Evolutionary conservation across 2,329 filamentous ascomycete species (phyloP), one percentile per base, ranked within the genome.

Genomic region (Colletotrichum orbiculare): DNA sequence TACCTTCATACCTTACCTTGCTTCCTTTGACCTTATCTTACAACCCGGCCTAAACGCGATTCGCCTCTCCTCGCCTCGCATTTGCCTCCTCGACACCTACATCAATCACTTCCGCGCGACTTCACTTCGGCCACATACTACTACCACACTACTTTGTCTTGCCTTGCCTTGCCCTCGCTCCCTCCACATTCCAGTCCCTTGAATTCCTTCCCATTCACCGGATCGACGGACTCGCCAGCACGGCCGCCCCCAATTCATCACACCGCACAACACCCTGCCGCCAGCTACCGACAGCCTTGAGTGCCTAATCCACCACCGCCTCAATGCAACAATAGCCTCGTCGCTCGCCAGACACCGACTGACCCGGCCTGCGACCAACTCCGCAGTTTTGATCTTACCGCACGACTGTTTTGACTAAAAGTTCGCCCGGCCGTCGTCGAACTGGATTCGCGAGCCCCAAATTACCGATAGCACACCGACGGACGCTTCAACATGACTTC

Each of bases 401-500:
- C 48, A 50, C 43, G 35, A 15, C 54, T 52, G 45, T 13, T 53
- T 43, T 53, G 15, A 62, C 25, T 38, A 55, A 37, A 62, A 48
- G 10, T 11, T 34, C 43, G 41, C 33, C 33, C 48, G 43, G 38
- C 43, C 53, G 39, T 42, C 63, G 54, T 62, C 57, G 63, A 62
- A 50, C 58, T 66, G 56, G 66, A 66, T 66, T 67, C 66, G n/a
- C 66, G 53, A 56, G 49, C 49, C 66, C 54, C 57, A 15, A 38
- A 54, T 41, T 37, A 47, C 47, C 38, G 56, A 12, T 43, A 50
- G 43, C 25, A 61, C 37, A 34, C 41, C 47, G 38, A 42, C 50
- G 60, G 39, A 59, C 54, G 50, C 48, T 42, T 47, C 74, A 80
- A 49, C 71, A 85, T 86, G 81, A 81, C 75, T 75, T 81, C 85